These are phyloP conservation scores for Aspergillus bertholletiae DNA, from an alignment of 495 filamentous ascomycete genomes.

Conservation along the genomic window DNA sequence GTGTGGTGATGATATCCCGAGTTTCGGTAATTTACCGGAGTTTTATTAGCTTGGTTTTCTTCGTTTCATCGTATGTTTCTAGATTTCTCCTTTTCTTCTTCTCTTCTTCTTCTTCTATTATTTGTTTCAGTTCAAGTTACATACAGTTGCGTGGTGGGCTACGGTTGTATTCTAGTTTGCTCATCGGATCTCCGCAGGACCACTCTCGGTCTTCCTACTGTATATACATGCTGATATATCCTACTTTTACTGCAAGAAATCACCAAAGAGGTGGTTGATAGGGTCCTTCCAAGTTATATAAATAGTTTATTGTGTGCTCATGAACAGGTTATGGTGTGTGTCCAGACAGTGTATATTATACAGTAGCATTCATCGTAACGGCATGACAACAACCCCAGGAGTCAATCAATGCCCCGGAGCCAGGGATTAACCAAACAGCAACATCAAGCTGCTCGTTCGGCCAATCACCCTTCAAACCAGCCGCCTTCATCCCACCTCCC, in stretches of 20 bases:
- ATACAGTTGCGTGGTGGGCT: background rate
- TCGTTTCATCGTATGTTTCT: conserved; percentile 1
- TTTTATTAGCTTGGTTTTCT: conserved; percentile 52
- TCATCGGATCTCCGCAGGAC: background rate
- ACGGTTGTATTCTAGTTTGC: background rate
- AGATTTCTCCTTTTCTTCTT: background rate
- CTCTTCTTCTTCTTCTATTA: background rate
- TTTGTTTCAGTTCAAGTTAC: conserved; percentile 7
- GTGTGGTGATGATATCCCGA: conserved; percentile 65
- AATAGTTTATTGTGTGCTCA: too few species aligned
- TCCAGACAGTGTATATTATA: background rate
- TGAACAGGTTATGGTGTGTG: too few species aligned
- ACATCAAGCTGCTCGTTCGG: background rate
- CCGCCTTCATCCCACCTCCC: background rate
- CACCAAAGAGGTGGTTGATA: too few species aligned
- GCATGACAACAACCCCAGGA: background rate
- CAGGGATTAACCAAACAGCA: background rate
- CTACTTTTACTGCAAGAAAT: too few species aligned
- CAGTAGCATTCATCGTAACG: background rate
- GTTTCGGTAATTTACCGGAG: conserved; percentile 66
- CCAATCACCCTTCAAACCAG: background rate
- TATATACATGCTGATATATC: background rate
- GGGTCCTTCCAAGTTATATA: too few species aligned
- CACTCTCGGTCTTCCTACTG: background rate
- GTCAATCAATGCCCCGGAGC: background rate